Base-by-base conservation (phyloP, 1,139 yeast genomes). In the Geotrichum bryndzae region DNA sequence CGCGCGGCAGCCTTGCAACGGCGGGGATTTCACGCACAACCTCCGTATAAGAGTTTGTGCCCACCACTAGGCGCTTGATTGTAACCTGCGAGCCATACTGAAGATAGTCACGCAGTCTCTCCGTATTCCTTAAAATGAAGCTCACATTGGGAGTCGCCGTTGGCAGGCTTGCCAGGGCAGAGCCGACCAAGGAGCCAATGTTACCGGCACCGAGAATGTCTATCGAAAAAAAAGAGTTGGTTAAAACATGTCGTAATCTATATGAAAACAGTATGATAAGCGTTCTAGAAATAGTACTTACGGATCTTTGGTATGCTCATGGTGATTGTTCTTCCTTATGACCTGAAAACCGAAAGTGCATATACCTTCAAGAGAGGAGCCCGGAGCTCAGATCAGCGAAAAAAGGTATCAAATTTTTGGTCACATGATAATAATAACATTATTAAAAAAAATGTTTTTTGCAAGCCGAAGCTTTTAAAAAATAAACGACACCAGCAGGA, bases 401-500 rank as follows among this genome's bases (percentile, higher is more conserved):
- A 41, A 41, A n/a, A 8, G 33, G 8, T 29, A 29, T 29, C 7
- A 29, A 29, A 1, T 29, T 3, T 29, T 8, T 5, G 33, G 33
- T 29, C 33, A 29, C 33, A 3, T 29, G 33, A 29, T 29, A 3
- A 25, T 25, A 25, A 25, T 18, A 18, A 18, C 1, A 18, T 1
- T 18, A 18, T 18, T 18, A 1, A 18, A 18, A 18, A 18, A 18
- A 18, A 1, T 18, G 1, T 18, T 18, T 18, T 18, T 18, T 18
- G 18, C 18, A 18, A 18, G 18, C 18, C 1, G 18, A 18, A 18
- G 18, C 18, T 1, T 18, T 29, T 8, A 38, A 46, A 55, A 50
- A 58, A 46, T 11, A 48, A 48, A 35, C 90, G 90, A 84, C 89
- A 85, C 84, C 87, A 81, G 88, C 90, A 85, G 90, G 90, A 85